A percentile compares a stretch with the other conserved stretches of the same genome.
Conservation (phyloP, 2,329 filamentous ascomycete species). For the Tolypocladium tropicale region DNA sequence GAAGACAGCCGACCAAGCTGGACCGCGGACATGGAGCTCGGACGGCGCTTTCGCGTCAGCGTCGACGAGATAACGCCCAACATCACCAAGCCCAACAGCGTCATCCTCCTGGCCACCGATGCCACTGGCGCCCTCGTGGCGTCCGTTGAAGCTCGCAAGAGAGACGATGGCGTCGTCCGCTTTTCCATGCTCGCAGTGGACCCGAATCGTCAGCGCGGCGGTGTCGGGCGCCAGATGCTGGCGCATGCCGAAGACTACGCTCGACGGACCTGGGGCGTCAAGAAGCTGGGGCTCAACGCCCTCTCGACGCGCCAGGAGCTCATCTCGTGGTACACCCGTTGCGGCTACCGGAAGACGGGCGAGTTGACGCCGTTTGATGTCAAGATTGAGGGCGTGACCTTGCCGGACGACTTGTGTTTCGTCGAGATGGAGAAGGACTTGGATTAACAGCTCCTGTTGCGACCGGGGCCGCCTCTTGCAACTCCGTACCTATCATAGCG, state of each 20-base stretch:
- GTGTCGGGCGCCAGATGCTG: neutral
- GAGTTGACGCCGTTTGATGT: neutral
- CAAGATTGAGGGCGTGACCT: neutral
- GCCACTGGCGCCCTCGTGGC: neutral
- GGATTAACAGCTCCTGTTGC: neutral
- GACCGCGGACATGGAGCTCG: neutral
- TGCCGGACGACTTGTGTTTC: neutral
- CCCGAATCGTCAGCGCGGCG: neutral
- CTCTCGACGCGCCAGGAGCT: neutral
- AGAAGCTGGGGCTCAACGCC: neutral
- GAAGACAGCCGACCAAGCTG: neutral
- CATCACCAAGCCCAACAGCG: neutral
- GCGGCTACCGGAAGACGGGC: neutral
- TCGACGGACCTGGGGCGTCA: neutral
- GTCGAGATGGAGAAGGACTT: neutral
- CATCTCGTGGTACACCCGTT: neutral
- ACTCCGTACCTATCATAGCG: too few species aligned
- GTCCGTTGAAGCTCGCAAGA: neutral
- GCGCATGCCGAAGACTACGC: neutral
- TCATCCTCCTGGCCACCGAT: neutral
- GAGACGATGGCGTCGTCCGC: neutral
- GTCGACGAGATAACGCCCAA: neutral
- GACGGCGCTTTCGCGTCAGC: neutral
- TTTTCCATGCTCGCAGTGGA: neutral
- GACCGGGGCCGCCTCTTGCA: too few species aligned